Evolutionary conservation across 2,329 filamentous ascomycete species (phyloP), one percentile per base, ranked within the genome.

Genomic region (Beauveria asiatica): DNA sequence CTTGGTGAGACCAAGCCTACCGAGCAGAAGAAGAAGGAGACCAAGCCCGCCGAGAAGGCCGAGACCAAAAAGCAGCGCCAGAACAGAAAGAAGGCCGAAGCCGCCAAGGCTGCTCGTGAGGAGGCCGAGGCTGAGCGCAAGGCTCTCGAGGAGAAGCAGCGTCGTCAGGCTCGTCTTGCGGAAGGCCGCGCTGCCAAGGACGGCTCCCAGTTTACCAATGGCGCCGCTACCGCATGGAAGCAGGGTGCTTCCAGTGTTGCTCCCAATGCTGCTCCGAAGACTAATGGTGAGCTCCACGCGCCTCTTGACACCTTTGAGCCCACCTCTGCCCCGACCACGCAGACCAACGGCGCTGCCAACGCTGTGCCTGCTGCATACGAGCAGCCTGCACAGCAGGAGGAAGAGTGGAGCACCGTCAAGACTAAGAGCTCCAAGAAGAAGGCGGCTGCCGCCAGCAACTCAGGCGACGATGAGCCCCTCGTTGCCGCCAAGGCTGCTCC

Each of bases 1-100:
- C 79, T 97, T 64, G 94, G 88, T 59, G 85, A 86, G 63, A 71
- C 83, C 74, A 68, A 82, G 75, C 71, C 84, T 80, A 75, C 81
- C 70, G 83, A 87, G 75, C 78, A 83, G 63, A 86, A 86, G 74
- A 56, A 55, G 64, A 85, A 85, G 75, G 78, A 82, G 67, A 75
- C 79, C 65, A 84, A 86, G 76, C 77, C 80, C 45, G 79, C 83
- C 64, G 85, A 90, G 72, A 81, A 83, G 53, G 83, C 82, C 19
- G 89, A 96, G 79, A 89, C 88, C 21, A 97, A 97, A 87, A 97
- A 97, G 80, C 90, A 96, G 78, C 87, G 92, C 62, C 92, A 97
- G 78, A 94, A 96, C 77, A 84, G 87, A 66, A 85, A 88, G 78
- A 97, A 96, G 84, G 86, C 83, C 42, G 92, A 96, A 75, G 87